Evolutionary conservation across 148 eudicot species (phyloP), one percentile per base, ranked within the genome.

Genomic region (Diospyros kaki): DNA sequence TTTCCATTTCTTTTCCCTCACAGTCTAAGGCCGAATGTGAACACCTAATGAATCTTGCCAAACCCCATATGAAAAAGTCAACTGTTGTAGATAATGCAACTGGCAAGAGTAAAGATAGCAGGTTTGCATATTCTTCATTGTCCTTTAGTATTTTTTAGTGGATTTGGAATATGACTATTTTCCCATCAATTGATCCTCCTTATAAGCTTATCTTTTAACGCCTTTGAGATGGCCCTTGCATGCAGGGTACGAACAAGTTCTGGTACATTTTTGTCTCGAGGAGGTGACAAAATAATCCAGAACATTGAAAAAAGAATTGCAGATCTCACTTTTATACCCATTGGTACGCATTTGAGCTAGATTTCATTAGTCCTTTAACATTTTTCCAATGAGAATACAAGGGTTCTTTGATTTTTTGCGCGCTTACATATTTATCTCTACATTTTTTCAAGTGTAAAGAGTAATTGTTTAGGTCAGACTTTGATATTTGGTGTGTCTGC

Each of bases 1-100:
- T 17, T 62, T 43, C 39, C 60, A 52, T 5, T 54, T 6, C 43
- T 6, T 58, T 74, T 73, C 1, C 39, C 38, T 58, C 7, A 59
- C 89, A 94, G 98, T 89, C 98, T n/a, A 78, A 83, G 73, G 90
- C 90, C 5, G 98, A 94, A 84, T 94, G 97, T 69, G 89, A 90
- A 71, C 90, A 94, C 84, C 86, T 94, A 13, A 94, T 94, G 53
- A 86, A 88, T 64, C 91, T 89, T 78, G 96, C 97, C 9, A 80
- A 87, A 83, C 98, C 98, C 60, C 90, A 87, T 69, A 90, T 94
- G 97, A 75, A 80, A 64, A 90, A 94, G 91, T 94, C 97, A 72
- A 81, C 87, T 43, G 98, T 94, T 78, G 97, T 94, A 41, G 98
- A 94, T 80, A 87, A 85, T 73, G 67, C 71, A 45, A 94, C 97